Evolutionary conservation across 2,329 filamentous ascomycete species (phyloP).

Genomic region (Nemania sp.): DNA sequence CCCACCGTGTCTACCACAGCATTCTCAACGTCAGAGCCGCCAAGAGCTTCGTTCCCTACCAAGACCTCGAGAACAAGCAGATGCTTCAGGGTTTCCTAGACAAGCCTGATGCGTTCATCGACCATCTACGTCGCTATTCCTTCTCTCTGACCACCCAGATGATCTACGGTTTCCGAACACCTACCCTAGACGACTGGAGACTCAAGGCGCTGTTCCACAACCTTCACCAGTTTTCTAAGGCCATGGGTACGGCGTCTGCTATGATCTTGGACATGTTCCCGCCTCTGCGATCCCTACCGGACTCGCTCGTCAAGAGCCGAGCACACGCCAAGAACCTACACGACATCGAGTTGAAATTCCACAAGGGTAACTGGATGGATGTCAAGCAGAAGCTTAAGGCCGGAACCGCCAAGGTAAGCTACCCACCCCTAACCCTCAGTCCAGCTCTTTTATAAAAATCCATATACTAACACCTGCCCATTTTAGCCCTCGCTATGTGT

Average conservation of each 20-base stretch:
- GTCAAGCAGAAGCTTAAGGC: slow-evolving; percentile 31
- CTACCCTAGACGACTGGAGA: slow-evolving; percentile 44
- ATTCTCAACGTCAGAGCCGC: slow-evolving; percentile 52
- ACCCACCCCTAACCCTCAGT: too few species aligned
- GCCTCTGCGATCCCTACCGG: slow-evolving; percentile 24
- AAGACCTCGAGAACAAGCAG: slow-evolving; percentile 58
- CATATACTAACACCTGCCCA: background rate
- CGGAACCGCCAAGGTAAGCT: slow-evolving; percentile 29
- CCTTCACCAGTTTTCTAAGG: slow-evolving; percentile 30
- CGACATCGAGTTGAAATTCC: slow-evolving; percentile 25
- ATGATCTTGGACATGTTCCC: slow-evolving; percentile 31
- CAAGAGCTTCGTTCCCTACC: slow-evolving; percentile 56
- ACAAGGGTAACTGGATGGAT: slow-evolving; percentile 30
- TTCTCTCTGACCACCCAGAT: slow-evolving; percentile 54
- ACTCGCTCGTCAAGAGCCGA: slow-evolving; percentile 20
- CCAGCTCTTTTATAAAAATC: background rate
- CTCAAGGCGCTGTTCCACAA: slow-evolving; percentile 30
- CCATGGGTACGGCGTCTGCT: slow-evolving; percentile 29
- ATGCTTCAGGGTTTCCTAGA: slow-evolving; percentile 55
- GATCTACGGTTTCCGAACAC: slow-evolving; percentile 50
- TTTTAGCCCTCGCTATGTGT: slow-evolving; percentile 36
- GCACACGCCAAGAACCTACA: slow-evolving; percentile 27
- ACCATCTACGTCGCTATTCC: slow-evolving; percentile 52
- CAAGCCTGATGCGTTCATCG: slow-evolving; percentile 45
- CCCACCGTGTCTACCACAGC: slow-evolving; percentile 46